Conservation (phyloP, 768 basidiomycete genomes). For the Phaeotremella skinneri region DNA sequence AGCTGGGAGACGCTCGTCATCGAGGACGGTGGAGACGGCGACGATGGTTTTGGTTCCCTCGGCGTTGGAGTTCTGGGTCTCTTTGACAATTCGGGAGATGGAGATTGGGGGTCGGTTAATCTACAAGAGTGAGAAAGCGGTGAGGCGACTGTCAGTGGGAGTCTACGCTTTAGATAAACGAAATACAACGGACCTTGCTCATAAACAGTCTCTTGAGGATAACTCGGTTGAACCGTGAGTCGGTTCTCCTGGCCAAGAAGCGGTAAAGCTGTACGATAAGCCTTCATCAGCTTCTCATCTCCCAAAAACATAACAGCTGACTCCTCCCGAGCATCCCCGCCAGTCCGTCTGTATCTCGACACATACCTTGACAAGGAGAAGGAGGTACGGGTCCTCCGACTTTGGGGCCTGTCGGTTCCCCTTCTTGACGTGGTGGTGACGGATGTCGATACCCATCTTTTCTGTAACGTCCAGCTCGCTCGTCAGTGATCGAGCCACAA, state of each 20-base stretch:
- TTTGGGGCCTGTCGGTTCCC: slow-evolving; percentile 88
- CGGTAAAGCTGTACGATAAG: slow-evolving; percentile 82
- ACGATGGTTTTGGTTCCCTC: slow-evolving; percentile 74
- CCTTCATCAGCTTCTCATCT: neutral
- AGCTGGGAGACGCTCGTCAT: slow-evolving; percentile 81
- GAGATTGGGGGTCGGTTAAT: slow-evolving; percentile 95
- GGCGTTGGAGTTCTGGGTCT: slow-evolving; percentile 60
- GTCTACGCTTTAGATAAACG: neutral
- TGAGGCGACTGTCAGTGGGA: neutral
- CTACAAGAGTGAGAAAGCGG: slow-evolving; percentile 15
- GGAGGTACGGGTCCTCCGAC: slow-evolving; percentile 98
- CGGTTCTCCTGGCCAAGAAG: slow-evolving; percentile 95
- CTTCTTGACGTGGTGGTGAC: slow-evolving; percentile 98
- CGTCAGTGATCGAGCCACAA: neutral
- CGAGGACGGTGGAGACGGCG: slow-evolving; percentile 85
- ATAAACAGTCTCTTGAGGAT: slow-evolving; percentile 90
- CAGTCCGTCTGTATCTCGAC: neutral
- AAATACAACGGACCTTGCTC: slow-evolving; percentile 61
- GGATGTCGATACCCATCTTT: slow-evolving; percentile 84
- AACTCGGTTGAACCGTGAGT: slow-evolving; percentile 91
- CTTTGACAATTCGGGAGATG: slow-evolving; percentile 84
- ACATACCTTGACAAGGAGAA: slow-evolving; percentile 94
- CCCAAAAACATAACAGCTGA: neutral
- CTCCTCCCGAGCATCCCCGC: neutral
- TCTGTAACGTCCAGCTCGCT: neutral